Evolutionary conservation across 2,329 filamentous ascomycete genomes (phyloP).

Genomic region (Cladophialophora chaetospira): DNA sequence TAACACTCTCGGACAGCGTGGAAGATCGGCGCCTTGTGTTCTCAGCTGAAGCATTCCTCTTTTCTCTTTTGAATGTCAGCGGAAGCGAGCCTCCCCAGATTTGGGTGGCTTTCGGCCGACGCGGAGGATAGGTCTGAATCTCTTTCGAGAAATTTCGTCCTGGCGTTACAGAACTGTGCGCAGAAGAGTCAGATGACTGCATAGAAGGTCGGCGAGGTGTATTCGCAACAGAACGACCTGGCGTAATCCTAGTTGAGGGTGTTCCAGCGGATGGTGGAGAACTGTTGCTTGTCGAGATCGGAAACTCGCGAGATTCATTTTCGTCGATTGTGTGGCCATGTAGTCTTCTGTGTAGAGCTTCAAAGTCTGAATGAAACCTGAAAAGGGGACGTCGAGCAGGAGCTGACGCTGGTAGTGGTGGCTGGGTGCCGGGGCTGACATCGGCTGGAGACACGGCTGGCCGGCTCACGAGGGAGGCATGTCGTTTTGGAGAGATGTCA

Average conservation of each 20-base stretch:
- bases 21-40: neutral
- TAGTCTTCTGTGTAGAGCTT: constrained; percentile 10
- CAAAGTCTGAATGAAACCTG: constrained; percentile 18
- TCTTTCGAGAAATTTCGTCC: constrained; percentile 1
- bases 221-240: neutral
- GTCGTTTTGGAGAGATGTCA: constrained; percentile 9
- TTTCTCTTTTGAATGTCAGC: constrained; percentile 17
- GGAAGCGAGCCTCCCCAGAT: constrained; percentile 20
- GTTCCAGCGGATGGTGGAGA: neutral
- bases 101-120: constrained; percentile 8
- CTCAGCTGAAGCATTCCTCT: constrained; percentile 15
- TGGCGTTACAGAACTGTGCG: neutral
- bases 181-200: neutral
- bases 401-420: neutral
- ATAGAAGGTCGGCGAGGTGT: neutral
- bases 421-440: neutral
- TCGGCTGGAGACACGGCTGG: constrained; percentile 7
- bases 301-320: neutral
- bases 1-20: neutral
- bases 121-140: constrained; percentile 5
- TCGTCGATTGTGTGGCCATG: constrained; percentile 14
- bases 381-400: neutral
- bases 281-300: neutral
- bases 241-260: neutral
- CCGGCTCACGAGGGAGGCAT: neutral